These are phyloP conservation scores for Tremella mesenterica DNA, from an alignment of 768 basidiomycete genomes.

Conservation along the genomic window DNA sequence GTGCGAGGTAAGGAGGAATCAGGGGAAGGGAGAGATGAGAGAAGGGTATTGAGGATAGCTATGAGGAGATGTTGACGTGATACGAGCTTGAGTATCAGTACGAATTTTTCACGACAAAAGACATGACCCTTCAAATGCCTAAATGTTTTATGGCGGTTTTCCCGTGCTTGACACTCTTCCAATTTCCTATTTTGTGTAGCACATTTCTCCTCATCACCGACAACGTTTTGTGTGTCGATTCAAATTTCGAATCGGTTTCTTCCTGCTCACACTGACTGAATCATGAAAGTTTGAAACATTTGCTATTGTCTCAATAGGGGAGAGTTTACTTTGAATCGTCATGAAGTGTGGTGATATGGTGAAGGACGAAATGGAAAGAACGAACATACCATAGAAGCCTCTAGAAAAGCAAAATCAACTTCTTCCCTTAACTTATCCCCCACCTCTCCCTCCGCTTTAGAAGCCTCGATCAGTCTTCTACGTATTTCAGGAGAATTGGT, in stretches of 20 bases:
- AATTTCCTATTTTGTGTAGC: no score
- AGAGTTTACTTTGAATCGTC: not conserved
- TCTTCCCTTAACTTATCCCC: slow-evolving; percentile 63
- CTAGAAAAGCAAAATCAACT: slow-evolving; percentile 87
- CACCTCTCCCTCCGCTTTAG: slow-evolving; percentile 51
- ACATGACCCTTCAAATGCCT: no score
- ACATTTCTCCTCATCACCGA: no score
- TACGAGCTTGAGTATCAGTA: slow-evolving; percentile 55
- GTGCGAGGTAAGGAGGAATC: slow-evolving; percentile 49
- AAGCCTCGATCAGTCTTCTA: slow-evolving; percentile 61
- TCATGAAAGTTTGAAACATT: no score
- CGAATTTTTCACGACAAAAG: not conserved
- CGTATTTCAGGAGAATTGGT: slow-evolving; percentile 57
- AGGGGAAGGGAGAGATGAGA: slow-evolving; percentile 53
- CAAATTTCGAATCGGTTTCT: no score
- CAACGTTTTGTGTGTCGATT: no score
- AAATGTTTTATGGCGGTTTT: no score
- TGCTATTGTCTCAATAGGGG: no score
- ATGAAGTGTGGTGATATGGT: no score
- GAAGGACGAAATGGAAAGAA: not conserved
- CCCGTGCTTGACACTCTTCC: no score
- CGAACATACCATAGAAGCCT: slow-evolving; percentile 66
- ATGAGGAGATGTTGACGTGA: slow-evolving; percentile 73
- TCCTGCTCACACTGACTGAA: no score
- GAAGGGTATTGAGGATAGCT: slow-evolving; percentile 34